A percentile compares a stretch with the other conserved stretches of the same genome.
Conservation (phyloP, 2,329 filamentous ascomycete genomes). For the Colletotrichum karsti region DNA sequence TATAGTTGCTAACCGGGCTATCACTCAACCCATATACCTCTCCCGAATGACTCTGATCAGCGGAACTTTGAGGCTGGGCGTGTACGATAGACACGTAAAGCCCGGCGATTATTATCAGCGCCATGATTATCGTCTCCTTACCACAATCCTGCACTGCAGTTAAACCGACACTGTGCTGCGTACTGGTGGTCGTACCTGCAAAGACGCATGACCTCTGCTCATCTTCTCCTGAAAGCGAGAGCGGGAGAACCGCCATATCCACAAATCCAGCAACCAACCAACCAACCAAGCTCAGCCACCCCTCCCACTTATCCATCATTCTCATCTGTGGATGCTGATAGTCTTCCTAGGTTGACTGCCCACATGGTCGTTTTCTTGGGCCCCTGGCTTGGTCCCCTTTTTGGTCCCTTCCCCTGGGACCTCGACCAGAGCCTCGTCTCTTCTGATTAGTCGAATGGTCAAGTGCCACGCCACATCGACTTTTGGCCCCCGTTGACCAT, state of each 20-base stretch:
- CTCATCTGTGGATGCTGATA: background rate
- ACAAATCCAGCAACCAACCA: background rate
- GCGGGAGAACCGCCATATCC: background rate
- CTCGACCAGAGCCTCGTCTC: background rate
- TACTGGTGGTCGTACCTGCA: too few species aligned
- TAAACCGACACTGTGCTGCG: too few species aligned
- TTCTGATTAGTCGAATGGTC: background rate
- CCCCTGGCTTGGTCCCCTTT: background rate
- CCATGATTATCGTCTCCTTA: too few species aligned
- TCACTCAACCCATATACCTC: background rate
- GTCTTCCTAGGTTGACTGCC: background rate
- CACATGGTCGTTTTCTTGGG: background rate
- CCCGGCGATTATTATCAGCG: too few species aligned
- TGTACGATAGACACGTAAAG: too few species aligned
- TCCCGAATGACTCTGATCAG: background rate
- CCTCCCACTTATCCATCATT: background rate
- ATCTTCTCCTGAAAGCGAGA: background rate
- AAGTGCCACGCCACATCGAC: constrained; percentile 8
- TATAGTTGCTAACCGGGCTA: background rate
- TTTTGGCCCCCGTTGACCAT: constrained; percentile 2
- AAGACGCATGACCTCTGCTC: background rate
- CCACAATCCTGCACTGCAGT: too few species aligned
- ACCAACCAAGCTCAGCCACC: background rate
- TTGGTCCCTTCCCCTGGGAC: background rate
- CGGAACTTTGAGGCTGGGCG: too few species aligned